phyloP scores from a whole-genome alignment of 2,329 filamentous ascomycete species.

The Pyrenochaeta sp. region DNA sequence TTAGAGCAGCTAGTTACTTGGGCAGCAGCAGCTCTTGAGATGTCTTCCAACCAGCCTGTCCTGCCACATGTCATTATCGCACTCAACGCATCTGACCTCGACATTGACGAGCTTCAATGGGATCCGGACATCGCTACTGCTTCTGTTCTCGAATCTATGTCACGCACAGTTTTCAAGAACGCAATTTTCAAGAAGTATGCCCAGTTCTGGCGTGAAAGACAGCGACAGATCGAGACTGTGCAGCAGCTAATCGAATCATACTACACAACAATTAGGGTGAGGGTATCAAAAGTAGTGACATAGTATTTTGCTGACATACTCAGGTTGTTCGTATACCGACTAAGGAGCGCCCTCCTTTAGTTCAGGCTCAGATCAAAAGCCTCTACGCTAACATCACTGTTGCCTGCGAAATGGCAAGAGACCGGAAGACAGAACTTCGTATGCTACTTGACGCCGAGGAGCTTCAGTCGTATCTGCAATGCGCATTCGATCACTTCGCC shows the following conservation, averaged over 20 bases:
- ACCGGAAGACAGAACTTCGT: no score
- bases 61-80: background rate
- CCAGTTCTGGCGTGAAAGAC: background rate
- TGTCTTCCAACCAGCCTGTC: background rate
- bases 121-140: background rate
- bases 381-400: background rate
- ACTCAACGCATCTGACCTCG: background rate
- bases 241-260: background rate
- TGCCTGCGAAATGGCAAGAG: no score
- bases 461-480: slow-evolving; percentile 57
- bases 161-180: background rate
- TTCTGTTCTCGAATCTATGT: background rate
- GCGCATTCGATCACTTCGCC: slow-evolving; percentile 60
- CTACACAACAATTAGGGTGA: no score
- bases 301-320: no score
- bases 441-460: slow-evolving; percentile 58
- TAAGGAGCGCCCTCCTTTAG: no score
- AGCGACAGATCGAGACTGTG: background rate
- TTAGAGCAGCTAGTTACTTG: no score
- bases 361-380: slow-evolving; percentile 3
- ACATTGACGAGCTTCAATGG: background rate
- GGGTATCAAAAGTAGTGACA: no score
- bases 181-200: background rate
- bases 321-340: no score
- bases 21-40: background rate